Evolutionary conservation across 768 basidiomycete genomes (phyloP).

Genomic region (Russula earlei): DNA sequence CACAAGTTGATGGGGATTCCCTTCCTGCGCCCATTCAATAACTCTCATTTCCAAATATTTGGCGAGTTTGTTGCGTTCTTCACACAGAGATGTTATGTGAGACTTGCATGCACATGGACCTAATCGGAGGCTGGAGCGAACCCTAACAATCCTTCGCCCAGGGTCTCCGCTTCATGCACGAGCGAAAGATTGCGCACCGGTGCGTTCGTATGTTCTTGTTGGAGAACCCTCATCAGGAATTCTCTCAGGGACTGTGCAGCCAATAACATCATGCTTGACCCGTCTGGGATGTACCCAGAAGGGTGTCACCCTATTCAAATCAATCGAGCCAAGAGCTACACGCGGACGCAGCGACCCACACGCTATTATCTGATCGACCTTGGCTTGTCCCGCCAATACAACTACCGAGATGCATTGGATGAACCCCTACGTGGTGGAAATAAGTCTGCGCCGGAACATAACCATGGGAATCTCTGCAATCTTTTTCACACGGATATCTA

Average conservation of each 20-base stretch:
- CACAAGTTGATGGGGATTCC: constrained; percentile 28
- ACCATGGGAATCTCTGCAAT: constrained; percentile 17
- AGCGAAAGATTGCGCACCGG: constrained; percentile 23
- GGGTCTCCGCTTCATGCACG: constrained; percentile 23
- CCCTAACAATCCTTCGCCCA: background rate
- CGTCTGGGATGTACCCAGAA: constrained; percentile 22
- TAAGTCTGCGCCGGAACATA: constrained; percentile 30
- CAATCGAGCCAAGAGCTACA: constrained; percentile 18
- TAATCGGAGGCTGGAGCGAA: no score
- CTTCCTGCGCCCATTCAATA: constrained; percentile 22
- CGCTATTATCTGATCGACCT: constrained; percentile 26
- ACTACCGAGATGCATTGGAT: constrained; percentile 23
- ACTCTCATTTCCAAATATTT: constrained; percentile 27
- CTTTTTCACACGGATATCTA: constrained; percentile 32
- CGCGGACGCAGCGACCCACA: constrained; percentile 22
- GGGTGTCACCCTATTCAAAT: constrained; percentile 24
- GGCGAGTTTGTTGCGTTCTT: constrained; percentile 31
- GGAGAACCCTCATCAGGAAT: background rate
- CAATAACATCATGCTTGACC: constrained; percentile 26
- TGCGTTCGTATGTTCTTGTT: constrained; percentile 15
- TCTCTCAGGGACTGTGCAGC: constrained; percentile 11
- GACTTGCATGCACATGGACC: constrained; percentile 17
- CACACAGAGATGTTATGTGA: constrained; percentile 30
- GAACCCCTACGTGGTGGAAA: constrained; percentile 34
- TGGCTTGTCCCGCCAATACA: constrained; percentile 23